A percentile compares a stretch with the other conserved stretches of the same genome.
Conservation (phyloP, 495 filamentous ascomycete genomes). For the Cercophora samala region DNA sequence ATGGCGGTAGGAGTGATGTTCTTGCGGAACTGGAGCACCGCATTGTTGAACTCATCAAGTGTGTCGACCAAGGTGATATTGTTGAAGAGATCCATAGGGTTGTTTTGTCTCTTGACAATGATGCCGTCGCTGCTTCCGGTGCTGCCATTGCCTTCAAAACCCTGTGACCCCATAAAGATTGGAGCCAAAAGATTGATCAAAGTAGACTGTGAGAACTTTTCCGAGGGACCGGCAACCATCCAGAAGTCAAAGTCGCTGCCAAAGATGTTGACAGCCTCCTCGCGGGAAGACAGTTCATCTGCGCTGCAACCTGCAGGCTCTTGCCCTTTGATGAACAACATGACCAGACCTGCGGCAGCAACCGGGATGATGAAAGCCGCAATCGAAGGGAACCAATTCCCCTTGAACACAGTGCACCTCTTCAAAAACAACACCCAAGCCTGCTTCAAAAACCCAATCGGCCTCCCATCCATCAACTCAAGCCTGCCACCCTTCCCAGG, state of each 20-base stretch:
- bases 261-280: constrained; percentile 34
- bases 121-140: constrained; percentile 14
- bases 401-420: constrained; percentile 68
- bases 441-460: constrained; percentile 62
- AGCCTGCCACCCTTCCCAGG: constrained; percentile 36
- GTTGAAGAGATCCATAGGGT: constrained; percentile 30
- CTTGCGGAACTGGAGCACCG: constrained; percentile 56
- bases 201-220: constrained; percentile 41
- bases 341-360: constrained; percentile 69
- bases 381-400: constrained; percentile 70
- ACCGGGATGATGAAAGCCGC: constrained; percentile 72
- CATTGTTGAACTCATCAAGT: constrained; percentile 62
- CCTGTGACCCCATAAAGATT: constrained; percentile 26
- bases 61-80: constrained; percentile 60
- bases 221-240: constrained; percentile 61
- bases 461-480: constrained; percentile 63
- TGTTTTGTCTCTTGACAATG: neutral
- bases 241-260: constrained; percentile 35
- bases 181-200: constrained; percentile 47
- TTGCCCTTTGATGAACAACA: constrained; percentile 63
- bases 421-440: constrained; percentile 72
- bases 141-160: constrained; percentile 20
- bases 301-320: constrained; percentile 56
- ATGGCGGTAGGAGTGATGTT: constrained; percentile 73
- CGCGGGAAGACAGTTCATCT: constrained; percentile 31